Evolutionary conservation across 108 stramenopile genomes (phyloP).

Genomic region (Asterionellopsis glacialis): DNA sequence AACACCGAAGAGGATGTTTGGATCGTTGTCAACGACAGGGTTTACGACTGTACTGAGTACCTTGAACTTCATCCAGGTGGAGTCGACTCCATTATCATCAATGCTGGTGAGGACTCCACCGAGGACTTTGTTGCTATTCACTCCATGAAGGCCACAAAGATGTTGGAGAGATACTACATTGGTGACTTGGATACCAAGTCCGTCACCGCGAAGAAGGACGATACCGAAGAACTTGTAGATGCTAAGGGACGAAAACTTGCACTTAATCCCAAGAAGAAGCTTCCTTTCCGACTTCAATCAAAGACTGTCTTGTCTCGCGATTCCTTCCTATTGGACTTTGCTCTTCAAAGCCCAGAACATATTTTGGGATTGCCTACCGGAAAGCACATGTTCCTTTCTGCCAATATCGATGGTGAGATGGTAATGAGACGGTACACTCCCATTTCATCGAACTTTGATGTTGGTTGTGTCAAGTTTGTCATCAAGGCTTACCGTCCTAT

Average conservation of each 20-base stretch:
- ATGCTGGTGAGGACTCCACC: slow-evolving; percentile 92
- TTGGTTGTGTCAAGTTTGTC: slow-evolving; percentile 95
- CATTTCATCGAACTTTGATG: slow-evolving; percentile 88
- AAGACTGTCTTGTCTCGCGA: slow-evolving; percentile 91
- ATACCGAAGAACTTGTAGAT: slow-evolving; percentile 40
- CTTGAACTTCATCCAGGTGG: slow-evolving; percentile 94
- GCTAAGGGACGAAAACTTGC: slow-evolving; percentile 63
- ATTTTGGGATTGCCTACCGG: slow-evolving; percentile 95
- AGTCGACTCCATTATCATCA: slow-evolving; percentile 88
- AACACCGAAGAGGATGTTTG: slow-evolving; percentile 87
- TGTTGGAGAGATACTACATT: slow-evolving; percentile 92
- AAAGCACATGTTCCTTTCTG: slow-evolving; percentile 93
- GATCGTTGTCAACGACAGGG: slow-evolving; percentile 90
- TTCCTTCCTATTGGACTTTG: slow-evolving; percentile 91
- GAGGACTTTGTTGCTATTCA: slow-evolving; percentile 98
- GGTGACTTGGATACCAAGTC: slow-evolving; percentile 70
- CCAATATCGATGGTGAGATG: slow-evolving; percentile 70
- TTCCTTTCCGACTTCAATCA: slow-evolving; percentile 74
- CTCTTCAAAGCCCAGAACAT: slow-evolving; percentile 83
- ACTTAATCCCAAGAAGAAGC: slow-evolving; percentile 85
- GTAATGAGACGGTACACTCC: slow-evolving; percentile 93
- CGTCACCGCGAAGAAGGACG: slow-evolving; percentile 16
- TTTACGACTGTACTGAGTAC: slow-evolving; percentile 93
- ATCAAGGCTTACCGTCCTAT: slow-evolving; percentile 92
- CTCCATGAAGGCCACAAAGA: slow-evolving; percentile 88